Conservation (phyloP, 305 asterid species). For the Fraxinus albicans region DNA sequence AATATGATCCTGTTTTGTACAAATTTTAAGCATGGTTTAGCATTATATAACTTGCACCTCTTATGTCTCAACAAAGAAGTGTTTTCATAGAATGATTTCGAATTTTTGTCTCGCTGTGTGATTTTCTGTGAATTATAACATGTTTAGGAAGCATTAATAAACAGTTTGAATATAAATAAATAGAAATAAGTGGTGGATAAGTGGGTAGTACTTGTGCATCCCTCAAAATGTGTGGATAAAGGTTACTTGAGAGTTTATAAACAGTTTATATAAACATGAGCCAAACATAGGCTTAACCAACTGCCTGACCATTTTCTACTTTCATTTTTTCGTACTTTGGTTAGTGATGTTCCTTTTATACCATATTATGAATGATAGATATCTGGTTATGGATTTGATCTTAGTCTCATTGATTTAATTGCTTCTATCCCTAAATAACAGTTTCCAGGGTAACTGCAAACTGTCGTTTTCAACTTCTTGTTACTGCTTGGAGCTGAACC, state of each 20-base stretch:
- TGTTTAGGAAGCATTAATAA: not conserved
- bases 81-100: not conserved
- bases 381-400: not conserved
- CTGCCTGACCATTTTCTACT: not conserved
- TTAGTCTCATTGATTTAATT: not conserved
- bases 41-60: not conserved
- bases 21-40: not conserved
- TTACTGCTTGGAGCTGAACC: constrained; percentile 12
- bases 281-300: not conserved
- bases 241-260: not conserved
- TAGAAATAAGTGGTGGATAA: not conserved
- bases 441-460: not conserved
- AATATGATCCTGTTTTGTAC: not conserved
- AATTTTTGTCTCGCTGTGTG: not conserved
- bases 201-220: not conserved
- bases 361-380: constrained; percentile 5
- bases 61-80: not conserved
- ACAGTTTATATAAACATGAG: not conserved
- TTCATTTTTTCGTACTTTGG: not conserved
- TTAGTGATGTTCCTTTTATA: not conserved
- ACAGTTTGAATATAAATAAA: not conserved
- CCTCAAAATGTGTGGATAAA: not conserved
- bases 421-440: not conserved
- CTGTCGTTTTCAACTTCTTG: not conserved
- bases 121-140: not conserved